These are phyloP conservation scores for Russula lepida DNA, from an alignment of 768 basidiomycete species.

Conservation along the genomic window DNA sequence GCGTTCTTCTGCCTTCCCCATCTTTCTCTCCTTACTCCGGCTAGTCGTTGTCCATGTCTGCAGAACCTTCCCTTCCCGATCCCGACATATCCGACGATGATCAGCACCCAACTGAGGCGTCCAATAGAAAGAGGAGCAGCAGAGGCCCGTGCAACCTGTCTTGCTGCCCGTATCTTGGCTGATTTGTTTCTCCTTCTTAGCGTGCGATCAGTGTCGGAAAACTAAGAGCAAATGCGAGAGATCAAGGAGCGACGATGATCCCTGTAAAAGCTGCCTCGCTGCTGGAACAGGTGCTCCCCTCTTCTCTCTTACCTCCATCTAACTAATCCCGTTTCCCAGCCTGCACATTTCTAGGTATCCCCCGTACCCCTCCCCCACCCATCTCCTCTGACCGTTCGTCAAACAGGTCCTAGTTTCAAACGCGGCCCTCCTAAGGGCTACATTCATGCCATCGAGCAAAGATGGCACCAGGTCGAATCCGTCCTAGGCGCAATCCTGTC, in stretches of 20 bases:
- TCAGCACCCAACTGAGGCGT: conserved; percentile 6
- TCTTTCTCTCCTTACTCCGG: background rate
- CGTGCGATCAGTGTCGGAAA: conserved; percentile 83
- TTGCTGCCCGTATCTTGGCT: background rate
- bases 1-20: background rate
- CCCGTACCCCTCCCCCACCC: background rate
- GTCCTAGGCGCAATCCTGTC: conserved; percentile 76
- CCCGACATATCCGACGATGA: conserved; percentile 20
- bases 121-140: conserved; percentile 20
- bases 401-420: conserved; percentile 64
- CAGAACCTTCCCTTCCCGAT: conserved; percentile 13
- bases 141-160: conserved; percentile 13
- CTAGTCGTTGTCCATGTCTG: conserved; percentile 1
- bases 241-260: conserved; percentile 35
- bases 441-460: conserved; percentile 85
- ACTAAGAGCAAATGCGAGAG: conserved; percentile 84
- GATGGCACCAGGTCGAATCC: conserved; percentile 89
- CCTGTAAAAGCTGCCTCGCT: conserved; percentile 56
- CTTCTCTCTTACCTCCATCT: conserved; percentile 21
- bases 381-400: background rate
- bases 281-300: conserved; percentile 40
- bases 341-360: conserved; percentile 57
- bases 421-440: conserved; percentile 86
- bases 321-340: conserved; percentile 31
- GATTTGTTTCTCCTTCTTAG: conserved; percentile 29